These are phyloP conservation scores for Durusdinium trenchii DNA, from an alignment of 73 alveolate species.

Conservation along the genomic window DNA sequence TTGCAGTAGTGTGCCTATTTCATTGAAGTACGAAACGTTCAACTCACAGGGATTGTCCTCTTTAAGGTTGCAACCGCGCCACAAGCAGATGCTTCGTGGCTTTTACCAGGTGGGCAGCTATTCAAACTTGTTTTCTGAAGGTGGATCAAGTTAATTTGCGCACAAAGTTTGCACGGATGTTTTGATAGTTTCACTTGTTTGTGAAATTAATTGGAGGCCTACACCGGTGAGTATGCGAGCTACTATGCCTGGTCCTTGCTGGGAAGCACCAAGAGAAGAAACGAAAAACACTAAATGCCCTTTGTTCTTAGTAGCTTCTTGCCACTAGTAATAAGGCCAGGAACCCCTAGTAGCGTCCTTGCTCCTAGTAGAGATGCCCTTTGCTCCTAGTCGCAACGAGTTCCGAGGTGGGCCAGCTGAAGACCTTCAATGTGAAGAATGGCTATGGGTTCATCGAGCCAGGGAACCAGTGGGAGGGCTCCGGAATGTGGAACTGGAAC, in stretches of 20 bases:
- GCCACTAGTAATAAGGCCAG: not conserved
- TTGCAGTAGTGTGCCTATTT: not conserved
- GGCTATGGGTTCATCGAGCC: slow-evolving; percentile 76
- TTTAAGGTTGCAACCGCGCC: not conserved
- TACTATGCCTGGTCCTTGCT: not conserved
- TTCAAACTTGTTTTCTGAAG: too few species aligned
- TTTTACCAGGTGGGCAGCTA: not conserved
- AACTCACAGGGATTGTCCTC: not conserved
- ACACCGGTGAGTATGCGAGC: not conserved
- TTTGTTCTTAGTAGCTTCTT: not conserved
- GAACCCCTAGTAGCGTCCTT: not conserved
- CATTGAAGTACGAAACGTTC: not conserved
- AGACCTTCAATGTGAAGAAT: slow-evolving; percentile 68
- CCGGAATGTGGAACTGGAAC: too few species aligned
- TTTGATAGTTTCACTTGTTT: not conserved
- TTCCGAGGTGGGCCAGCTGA: slow-evolving; percentile 55
- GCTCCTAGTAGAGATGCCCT: not conserved
- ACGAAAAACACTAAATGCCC: not conserved
- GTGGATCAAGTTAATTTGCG: not conserved
- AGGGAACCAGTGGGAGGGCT: not conserved
- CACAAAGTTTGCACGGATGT: not conserved
- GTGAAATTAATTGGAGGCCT: not conserved
- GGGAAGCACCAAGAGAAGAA: not conserved
- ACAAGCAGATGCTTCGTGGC: not conserved
- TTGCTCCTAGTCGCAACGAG: not conserved